Evolutionary conservation across 805 yeast species (phyloP), one percentile per base, ranked within the genome.

Genomic region (Lipomyces chichibuensis): DNA sequence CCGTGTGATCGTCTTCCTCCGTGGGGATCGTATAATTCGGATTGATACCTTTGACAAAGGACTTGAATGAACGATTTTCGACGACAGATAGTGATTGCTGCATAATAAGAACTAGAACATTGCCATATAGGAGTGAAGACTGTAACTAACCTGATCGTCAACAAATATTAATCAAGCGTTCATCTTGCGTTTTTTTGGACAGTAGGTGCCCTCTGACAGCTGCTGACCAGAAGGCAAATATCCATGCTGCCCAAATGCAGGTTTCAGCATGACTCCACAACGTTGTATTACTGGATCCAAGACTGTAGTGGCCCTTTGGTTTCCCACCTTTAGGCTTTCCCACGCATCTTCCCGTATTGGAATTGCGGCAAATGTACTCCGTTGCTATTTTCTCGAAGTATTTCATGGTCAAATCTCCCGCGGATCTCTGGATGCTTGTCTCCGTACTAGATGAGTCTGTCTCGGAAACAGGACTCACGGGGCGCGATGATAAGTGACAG

Each of bases 41-140:
- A 49, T 49, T 49, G 53, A 49, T 49, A 49, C 53, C 53, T 49
- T 49, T 49, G 53, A 49, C 53, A 49, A 49, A 49, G 32, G 55
- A 51, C 55, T 51, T 51, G 55, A 51, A 51, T 20, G 55, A 51
- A 51, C 55, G 55, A 51, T 51, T 51, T 51, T 51, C 55, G 55
- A 51, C 55, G 55, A 51, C 55, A 51, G 55, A 51, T 51, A 51
- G 55, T 51, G 55, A 51, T 51, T 51, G 55, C 55, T 51, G 23
- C 55, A 51, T 51, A 51, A 51, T 51, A 51, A 51, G 54, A 51
- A 51, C 55, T 51, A 51, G 55, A 51, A 23, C 55, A 23, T 51
- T 51, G 55, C 32, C 55, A 51, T 51, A 51, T 51, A 51, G 55
- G 29, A 51, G 17, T 51, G 13, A 51, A 51, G 23, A n/a, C 55